These are phyloP conservation scores for Aspergillus haitiensis DNA, from an alignment of 495 filamentous ascomycete species.

Conservation along the genomic window DNA sequence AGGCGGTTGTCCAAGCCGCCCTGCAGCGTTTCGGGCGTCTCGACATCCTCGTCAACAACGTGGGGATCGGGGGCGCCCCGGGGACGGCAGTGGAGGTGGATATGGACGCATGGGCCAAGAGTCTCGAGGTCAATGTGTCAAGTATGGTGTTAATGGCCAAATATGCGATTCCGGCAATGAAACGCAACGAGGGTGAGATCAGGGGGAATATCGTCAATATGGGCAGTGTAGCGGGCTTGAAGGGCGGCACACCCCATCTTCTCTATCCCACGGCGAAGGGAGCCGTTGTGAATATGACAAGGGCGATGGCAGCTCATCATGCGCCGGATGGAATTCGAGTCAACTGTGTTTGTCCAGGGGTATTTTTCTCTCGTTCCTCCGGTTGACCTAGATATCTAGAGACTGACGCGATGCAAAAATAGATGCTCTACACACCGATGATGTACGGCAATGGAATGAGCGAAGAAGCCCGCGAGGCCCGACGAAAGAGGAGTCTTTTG, in stretches of 20 bases:
- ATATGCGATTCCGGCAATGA: slow-evolving; percentile 56
- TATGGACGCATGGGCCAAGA: slow-evolving; percentile 51
- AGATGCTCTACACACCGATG: slow-evolving; percentile 62
- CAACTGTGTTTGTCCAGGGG: slow-evolving; percentile 60
- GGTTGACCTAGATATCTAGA: background rate
- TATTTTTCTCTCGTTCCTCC: background rate
- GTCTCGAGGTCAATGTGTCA: slow-evolving; percentile 57
- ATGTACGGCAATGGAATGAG: slow-evolving; percentile 55
- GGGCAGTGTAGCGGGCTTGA: slow-evolving; percentile 55
- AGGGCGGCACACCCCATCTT: slow-evolving; percentile 58
- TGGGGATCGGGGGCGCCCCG: slow-evolving; percentile 53
- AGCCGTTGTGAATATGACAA: slow-evolving; percentile 58
- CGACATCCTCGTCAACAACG: slow-evolving; percentile 59
- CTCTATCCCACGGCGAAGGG: slow-evolving; percentile 64
- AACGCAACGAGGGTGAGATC: slow-evolving; percentile 37
- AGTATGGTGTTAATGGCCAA: slow-evolving; percentile 60
- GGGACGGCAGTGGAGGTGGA: slow-evolving; percentile 58
- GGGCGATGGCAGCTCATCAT: slow-evolving; percentile 61
- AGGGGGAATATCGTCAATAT: slow-evolving; percentile 57
- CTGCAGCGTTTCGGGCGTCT: slow-evolving; percentile 46
- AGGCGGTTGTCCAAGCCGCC: slow-evolving; percentile 38
- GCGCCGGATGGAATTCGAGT: slow-evolving; percentile 53
- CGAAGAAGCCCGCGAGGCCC: slow-evolving; percentile 45
- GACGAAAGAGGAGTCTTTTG: slow-evolving; percentile 52
- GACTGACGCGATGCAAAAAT: background rate